These are phyloP conservation scores for Rhododendron vialii DNA, from an alignment of 148 eudicot genomes.

Conservation along the genomic window DNA sequence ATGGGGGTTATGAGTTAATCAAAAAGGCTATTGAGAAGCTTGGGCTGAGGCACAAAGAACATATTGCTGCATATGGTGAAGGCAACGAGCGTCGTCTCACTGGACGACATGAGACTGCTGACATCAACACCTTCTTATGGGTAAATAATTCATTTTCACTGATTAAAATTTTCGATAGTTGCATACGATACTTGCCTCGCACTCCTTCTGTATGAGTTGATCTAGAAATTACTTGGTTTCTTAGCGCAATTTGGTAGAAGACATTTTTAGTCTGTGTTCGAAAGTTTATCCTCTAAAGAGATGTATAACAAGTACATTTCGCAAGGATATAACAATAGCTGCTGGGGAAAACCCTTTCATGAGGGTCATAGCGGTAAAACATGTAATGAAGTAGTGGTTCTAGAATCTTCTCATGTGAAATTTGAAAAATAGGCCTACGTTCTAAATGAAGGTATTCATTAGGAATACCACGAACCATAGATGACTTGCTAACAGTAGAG, in stretches of 20 bases:
- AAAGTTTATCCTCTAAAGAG: background rate
- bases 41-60: constrained; percentile 44
- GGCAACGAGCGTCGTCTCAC: constrained; percentile 63
- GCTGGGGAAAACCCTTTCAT: background rate
- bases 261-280: background rate
- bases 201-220: background rate
- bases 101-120: constrained; percentile 53
- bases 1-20: constrained; percentile 44
- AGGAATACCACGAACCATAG: background rate
- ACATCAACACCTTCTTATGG: constrained; percentile 49
- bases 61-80: constrained; percentile 53
- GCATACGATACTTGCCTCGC: background rate
- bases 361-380: background rate
- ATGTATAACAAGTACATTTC: background rate
- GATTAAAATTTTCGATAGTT: background rate
- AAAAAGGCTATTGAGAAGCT: constrained; percentile 55
- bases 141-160: constrained; percentile 13
- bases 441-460: background rate
- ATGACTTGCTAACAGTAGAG: background rate
- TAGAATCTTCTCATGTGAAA: background rate
- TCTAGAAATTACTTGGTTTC: background rate
- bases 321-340: background rate
- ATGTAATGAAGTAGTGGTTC: background rate
- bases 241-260: background rate
- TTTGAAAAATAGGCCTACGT: background rate